A percentile compares a stretch with the other conserved stretches of the same genome.
phyloP scores from a whole-genome alignment of 306 rosid species.

The Hippophae rhamnoides region DNA sequence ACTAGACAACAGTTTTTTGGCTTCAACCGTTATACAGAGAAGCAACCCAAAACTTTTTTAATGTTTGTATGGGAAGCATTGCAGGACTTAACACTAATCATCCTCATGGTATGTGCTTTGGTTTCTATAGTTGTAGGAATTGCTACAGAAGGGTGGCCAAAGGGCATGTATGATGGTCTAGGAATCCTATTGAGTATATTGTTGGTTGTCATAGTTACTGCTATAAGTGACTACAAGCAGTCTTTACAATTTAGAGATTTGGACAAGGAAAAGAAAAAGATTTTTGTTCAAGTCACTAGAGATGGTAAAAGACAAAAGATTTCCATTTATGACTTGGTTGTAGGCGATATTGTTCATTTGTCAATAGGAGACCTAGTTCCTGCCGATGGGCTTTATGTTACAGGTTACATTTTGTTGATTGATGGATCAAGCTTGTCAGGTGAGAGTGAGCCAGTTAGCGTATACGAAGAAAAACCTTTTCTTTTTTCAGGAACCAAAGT shows the following conservation, averaged over 20 bases:
- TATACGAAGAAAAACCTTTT: slow-evolving; percentile 55
- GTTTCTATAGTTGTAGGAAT: slow-evolving; percentile 74
- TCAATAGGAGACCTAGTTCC: slow-evolving; percentile 90
- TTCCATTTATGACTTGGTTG: slow-evolving; percentile 69
- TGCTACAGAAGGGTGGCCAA: slow-evolving; percentile 94
- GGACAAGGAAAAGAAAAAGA: slow-evolving; percentile 84
- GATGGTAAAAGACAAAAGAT: slow-evolving; percentile 64
- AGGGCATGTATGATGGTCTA: slow-evolving; percentile 75
- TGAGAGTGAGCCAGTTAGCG: slow-evolving; percentile 76
- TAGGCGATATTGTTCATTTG: slow-evolving; percentile 85
- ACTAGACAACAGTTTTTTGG: slow-evolving; percentile 71
- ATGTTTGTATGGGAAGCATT: slow-evolving; percentile 85
- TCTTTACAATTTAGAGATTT: slow-evolving; percentile 77
- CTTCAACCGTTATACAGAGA: slow-evolving; percentile 60
- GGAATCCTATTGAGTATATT: slow-evolving; percentile 75
- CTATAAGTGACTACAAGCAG: slow-evolving; percentile 84
- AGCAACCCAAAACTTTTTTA: slow-evolving; percentile 54
- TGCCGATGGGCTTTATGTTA: slow-evolving; percentile 78
- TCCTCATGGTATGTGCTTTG: slow-evolving; percentile 77
- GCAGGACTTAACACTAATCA: slow-evolving; percentile 75
- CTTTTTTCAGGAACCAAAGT: slow-evolving; percentile 95
- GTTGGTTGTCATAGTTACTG: slow-evolving; percentile 80
- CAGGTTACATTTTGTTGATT: slow-evolving; percentile 66
- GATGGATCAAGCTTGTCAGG: slow-evolving; percentile 94
- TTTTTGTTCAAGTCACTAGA: slow-evolving; percentile 67